Evolutionary conservation across 352 stramenopile species (phyloP).

Genomic region (Pythium dissimile): DNA sequence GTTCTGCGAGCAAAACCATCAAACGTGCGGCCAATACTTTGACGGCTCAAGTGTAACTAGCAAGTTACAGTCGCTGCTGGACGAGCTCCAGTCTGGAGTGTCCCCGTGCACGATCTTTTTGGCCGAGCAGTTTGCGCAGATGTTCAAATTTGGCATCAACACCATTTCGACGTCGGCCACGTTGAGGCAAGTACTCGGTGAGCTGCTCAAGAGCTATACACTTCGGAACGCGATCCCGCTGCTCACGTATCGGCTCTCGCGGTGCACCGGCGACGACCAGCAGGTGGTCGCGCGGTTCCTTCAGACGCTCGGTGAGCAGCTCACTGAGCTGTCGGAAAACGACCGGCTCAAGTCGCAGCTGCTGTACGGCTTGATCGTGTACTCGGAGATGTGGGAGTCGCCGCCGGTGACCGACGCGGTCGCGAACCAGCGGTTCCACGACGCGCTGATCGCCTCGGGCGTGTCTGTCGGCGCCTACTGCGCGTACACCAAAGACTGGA

Average conservation of each 20-base stretch:
- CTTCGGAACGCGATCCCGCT: constrained; percentile 21
- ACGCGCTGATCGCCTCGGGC: not conserved
- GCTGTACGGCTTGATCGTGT: constrained; percentile 28
- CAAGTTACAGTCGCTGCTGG: not conserved
- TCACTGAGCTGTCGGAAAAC: not conserved
- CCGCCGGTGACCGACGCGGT: constrained; percentile 20
- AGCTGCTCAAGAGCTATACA: constrained; percentile 18
- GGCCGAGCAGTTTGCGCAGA: not conserved
- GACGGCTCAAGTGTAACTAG: not conserved
- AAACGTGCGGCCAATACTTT: constrained; percentile 14
- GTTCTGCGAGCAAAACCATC: constrained; percentile 1
- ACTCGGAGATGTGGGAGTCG: constrained; percentile 24
- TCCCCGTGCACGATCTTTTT: not conserved
- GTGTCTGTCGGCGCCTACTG: constrained; percentile 30
- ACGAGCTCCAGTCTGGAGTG: not conserved
- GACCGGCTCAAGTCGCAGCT: constrained; percentile 10
- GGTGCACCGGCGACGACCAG: constrained; percentile 24
- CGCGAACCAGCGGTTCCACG: not conserved
- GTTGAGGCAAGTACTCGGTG: constrained; percentile 20
- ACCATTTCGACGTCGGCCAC: too few species aligned
- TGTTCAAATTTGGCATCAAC: too few species aligned
- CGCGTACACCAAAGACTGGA: constrained; percentile 38
- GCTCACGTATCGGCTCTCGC: constrained; percentile 22
- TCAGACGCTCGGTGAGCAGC: not conserved
- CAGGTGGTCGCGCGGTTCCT: constrained; percentile 23